These are phyloP conservation scores for Rhododendron vialii DNA, from an alignment of 148 eudicot genomes.

Conservation along the genomic window DNA sequence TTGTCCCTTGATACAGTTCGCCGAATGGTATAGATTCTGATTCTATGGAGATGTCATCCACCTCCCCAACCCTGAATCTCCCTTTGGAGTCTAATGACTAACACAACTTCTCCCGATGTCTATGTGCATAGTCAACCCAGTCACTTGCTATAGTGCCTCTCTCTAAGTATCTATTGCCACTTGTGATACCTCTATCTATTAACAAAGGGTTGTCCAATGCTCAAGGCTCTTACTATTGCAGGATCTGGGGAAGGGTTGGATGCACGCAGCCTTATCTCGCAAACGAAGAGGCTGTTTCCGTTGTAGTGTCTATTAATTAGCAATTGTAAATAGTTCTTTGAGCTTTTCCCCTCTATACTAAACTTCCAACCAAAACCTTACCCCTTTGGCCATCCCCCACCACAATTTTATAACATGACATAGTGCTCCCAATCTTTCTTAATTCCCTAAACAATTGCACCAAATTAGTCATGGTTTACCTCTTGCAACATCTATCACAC, in stretches of 20 bases:
- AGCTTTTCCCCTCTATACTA: background rate
- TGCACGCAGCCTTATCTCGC: too few species aligned
- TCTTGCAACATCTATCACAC: background rate
- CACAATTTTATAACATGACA: too few species aligned
- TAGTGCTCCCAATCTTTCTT: too few species aligned
- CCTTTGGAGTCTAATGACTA: background rate
- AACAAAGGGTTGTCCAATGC: background rate
- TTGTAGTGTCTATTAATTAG: too few species aligned
- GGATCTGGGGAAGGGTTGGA: background rate
- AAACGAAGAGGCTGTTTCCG: too few species aligned
- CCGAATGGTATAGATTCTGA: background rate
- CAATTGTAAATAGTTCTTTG: background rate
- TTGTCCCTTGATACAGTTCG: background rate
- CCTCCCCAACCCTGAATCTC: background rate
- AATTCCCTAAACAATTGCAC: too few species aligned
- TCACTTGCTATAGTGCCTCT: background rate
- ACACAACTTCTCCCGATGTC: background rate
- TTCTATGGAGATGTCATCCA: background rate
- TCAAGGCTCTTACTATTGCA: background rate
- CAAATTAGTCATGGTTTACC: background rate
- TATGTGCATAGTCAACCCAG: background rate
- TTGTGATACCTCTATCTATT: background rate
- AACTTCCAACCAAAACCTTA: background rate
- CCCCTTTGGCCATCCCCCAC: background rate
- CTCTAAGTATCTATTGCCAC: background rate